Percentiles rank a stretch among this genome's conserved stretches.
Conservation (phyloP, 495 filamentous ascomycete genomes). For the Penicillium subrubescens region DNA sequence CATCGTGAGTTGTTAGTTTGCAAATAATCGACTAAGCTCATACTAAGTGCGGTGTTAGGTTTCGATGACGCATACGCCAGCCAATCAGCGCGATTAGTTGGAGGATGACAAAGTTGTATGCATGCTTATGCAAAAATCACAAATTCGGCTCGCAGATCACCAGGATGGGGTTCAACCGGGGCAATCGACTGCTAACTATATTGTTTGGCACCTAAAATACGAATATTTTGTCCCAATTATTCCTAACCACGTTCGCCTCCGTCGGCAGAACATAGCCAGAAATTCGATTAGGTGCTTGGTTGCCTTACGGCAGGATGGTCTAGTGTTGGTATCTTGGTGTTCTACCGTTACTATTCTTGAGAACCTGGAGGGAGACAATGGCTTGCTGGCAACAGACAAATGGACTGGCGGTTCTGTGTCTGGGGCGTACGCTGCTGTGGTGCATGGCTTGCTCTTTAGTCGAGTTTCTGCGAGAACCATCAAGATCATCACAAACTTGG, state of each 20-base stretch:
- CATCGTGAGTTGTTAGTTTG: background rate
- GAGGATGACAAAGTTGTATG: no score
- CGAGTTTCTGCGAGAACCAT: constrained; percentile 42
- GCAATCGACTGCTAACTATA: no score
- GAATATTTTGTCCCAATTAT: no score
- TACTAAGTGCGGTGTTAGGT: background rate
- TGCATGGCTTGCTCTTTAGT: constrained; percentile 46
- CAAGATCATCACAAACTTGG: constrained; percentile 51
- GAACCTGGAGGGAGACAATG: constrained; percentile 33
- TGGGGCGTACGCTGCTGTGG: constrained; percentile 43
- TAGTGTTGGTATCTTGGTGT: constrained; percentile 54
- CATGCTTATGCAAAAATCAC: no score
- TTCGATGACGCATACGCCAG: background rate
- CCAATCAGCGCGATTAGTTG: no score
- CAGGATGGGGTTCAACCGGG: no score
- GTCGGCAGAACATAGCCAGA: no score
- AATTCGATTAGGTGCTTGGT: constrained; percentile 45
- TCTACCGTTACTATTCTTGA: constrained; percentile 48
- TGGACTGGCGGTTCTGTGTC: constrained; percentile 38
- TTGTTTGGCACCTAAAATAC: no score
- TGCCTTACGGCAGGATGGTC: constrained; percentile 59
- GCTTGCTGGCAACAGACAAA: constrained; percentile 45
- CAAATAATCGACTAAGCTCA: background rate
- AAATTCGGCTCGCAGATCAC: no score
- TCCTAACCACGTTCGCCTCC: no score